phyloP scores from a whole-genome alignment of 805 yeast species.

The Saturnispora dispora region DNA sequence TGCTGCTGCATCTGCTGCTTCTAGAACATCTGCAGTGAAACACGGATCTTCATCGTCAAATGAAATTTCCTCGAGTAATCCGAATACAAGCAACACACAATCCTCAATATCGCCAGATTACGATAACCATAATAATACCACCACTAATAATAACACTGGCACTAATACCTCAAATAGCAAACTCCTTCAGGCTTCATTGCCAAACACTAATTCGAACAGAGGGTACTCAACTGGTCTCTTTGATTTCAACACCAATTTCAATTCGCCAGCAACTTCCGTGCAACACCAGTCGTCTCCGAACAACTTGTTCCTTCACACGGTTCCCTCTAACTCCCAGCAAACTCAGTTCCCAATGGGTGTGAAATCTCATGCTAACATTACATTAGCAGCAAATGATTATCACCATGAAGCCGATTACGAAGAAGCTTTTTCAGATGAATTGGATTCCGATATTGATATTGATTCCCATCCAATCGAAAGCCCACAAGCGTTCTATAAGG shows the following conservation, averaged over 20 bases:
- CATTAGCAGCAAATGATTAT: not conserved
- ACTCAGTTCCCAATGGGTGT: not conserved
- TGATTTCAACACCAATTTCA: conserved; percentile 7
- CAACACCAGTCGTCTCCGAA: not conserved
- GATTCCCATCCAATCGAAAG: conserved; percentile 8
- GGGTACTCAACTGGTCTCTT: not conserved
- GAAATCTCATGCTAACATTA: not conserved
- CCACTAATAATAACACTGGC: not conserved
- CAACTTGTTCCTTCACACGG: not conserved
- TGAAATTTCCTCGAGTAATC: not conserved
- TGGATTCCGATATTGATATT: conserved; percentile 13
- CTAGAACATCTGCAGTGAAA: conserved; percentile 10
- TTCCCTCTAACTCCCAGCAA: not conserved
- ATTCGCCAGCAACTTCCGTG: not conserved
- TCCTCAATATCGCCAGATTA: conserved; percentile 7
- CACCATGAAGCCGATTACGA: not conserved
- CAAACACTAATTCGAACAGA: conserved; percentile 11
- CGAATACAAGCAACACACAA: not conserved
- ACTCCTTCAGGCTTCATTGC: conserved; percentile 5
- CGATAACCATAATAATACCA: not conserved
- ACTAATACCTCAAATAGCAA: not conserved
- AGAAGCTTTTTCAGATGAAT: conserved; percentile 6
- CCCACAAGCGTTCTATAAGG: conserved; percentile 11
- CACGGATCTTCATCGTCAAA: not conserved
- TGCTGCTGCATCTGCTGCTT: not conserved